Conservation (phyloP, 176 grass and related monocot species). For the Chrysopogon serrulatus region DNA sequence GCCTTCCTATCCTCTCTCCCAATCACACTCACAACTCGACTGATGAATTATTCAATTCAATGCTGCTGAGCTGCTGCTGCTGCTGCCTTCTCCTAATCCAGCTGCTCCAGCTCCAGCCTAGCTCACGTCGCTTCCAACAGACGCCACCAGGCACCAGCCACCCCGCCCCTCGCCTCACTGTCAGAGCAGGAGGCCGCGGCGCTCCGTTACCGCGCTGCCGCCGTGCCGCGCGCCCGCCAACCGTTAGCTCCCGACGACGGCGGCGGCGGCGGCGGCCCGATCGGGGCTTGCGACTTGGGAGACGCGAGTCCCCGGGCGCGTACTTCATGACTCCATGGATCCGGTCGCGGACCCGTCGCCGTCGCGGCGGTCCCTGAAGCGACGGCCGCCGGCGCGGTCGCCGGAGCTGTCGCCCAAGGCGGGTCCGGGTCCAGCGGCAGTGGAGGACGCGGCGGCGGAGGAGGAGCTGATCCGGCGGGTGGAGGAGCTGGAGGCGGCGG, state of each 20-base stretch:
- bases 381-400: slow-evolving; percentile 13
- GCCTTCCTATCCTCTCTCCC: not conserved
- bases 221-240: not conserved
- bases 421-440: not conserved
- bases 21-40: not conserved
- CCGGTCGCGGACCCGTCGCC: slow-evolving; percentile 1
- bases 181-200: not conserved
- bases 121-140: slow-evolving; percentile 28
- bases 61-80: not conserved
- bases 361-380: slow-evolving; percentile 41
- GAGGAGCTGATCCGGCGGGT: slow-evolving; percentile 35
- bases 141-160: slow-evolving; percentile 7
- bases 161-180: not conserved
- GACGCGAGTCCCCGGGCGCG: not conserved
- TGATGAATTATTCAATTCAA: slow-evolving; percentile 3
- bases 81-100: not conserved
- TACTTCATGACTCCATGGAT: slow-evolving; percentile 53
- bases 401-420: slow-evolving; percentile 43
- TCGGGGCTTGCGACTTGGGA: not conserved
- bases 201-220: not conserved
- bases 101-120: slow-evolving; percentile 19
- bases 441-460: not conserved
- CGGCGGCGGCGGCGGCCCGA: not conserved
- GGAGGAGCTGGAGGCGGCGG: slow-evolving; percentile 34
- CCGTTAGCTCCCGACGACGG: not conserved